Evolutionary conservation across 2,329 filamentous ascomycete species (phyloP).

Genomic region (Biscogniauxia mediterranea): DNA sequence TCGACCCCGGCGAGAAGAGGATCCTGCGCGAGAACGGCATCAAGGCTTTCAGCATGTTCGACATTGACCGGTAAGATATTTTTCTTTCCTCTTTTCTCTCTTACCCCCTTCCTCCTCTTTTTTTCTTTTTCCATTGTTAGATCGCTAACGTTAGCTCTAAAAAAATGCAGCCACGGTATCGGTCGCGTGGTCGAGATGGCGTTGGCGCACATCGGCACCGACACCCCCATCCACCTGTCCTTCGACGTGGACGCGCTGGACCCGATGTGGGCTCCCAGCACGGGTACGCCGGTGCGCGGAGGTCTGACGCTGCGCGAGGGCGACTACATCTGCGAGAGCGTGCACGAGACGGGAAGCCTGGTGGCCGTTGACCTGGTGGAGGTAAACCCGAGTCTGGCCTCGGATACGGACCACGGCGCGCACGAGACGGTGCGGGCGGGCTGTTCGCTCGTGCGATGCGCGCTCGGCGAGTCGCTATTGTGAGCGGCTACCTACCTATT

Average conservation of each 20-base stretch:
- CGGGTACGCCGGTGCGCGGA: constrained; percentile 89
- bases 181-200: constrained; percentile 97
- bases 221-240: constrained; percentile 94
- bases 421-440: constrained; percentile 87
- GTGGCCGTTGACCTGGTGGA: constrained; percentile 81
- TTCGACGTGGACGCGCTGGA: constrained; percentile 97
- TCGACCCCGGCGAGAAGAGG: constrained; percentile 91
- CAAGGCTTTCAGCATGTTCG: constrained; percentile 98
- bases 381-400: constrained; percentile 72
- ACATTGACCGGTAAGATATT: constrained; percentile 74
- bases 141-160: background rate
- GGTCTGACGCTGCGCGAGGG: constrained; percentile 92
- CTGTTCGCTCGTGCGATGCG: constrained; percentile 87
- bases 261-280: constrained; percentile 93
- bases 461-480: constrained; percentile 85
- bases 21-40: constrained; percentile 85
- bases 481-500: constrained; percentile 38
- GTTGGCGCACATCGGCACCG: constrained; percentile 88
- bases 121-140: background rate
- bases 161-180: constrained; percentile 70
- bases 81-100: background rate
- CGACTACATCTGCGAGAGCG: constrained; percentile 90
- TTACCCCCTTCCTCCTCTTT: no score
- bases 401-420: constrained; percentile 60
- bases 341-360: constrained; percentile 76